A percentile compares a stretch with the other conserved stretches of the same genome.
phyloP scores from a whole-genome alignment of 148 eudicot genomes.

The Mesembryanthemum crystallinum region DNA sequence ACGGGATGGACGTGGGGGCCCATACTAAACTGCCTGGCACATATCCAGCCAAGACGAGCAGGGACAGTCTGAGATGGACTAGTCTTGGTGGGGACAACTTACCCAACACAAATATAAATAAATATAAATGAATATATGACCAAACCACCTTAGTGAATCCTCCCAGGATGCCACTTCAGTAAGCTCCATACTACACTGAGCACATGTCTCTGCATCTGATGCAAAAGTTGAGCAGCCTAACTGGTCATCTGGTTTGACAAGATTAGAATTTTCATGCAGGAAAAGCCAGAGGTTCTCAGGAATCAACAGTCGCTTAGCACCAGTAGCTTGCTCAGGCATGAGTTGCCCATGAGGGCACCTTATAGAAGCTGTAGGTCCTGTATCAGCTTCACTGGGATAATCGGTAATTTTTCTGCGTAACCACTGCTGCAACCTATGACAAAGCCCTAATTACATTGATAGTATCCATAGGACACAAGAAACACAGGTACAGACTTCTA shows the following conservation, averaged over 20 bases:
- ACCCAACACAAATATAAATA: too few species aligned
- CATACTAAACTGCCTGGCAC: too few species aligned
- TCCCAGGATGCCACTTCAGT: conserved; percentile 66
- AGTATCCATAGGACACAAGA: conserved; percentile 4
- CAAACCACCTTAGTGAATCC: conserved; percentile 59
- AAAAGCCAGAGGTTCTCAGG: conserved; percentile 90
- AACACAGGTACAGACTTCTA: neutral
- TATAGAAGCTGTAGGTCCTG: conserved; percentile 89
- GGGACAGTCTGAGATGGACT: too few species aligned
- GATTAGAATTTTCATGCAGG: conserved; percentile 57
- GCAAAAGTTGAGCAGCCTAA: conserved; percentile 69
- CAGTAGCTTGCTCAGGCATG: conserved; percentile 76
- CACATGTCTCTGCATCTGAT: conserved; percentile 62
- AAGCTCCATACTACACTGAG: conserved; percentile 59
- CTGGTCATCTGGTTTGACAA: conserved; percentile 75
- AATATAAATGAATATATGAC: neutral
- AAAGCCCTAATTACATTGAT: conserved; percentile 4
- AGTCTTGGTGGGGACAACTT: too few species aligned
- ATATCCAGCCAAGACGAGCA: too few species aligned
- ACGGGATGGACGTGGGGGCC: too few species aligned
- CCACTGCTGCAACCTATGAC: conserved; percentile 89
- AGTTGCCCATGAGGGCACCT: conserved; percentile 92
- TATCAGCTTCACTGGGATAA: conserved; percentile 80
- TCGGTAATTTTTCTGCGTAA: conserved; percentile 68
- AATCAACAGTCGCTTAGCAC: conserved; percentile 80